Base-by-base conservation (phyloP, 768 basidiomycete genomes). In the Lactifluus hygrophoroides region DNA sequence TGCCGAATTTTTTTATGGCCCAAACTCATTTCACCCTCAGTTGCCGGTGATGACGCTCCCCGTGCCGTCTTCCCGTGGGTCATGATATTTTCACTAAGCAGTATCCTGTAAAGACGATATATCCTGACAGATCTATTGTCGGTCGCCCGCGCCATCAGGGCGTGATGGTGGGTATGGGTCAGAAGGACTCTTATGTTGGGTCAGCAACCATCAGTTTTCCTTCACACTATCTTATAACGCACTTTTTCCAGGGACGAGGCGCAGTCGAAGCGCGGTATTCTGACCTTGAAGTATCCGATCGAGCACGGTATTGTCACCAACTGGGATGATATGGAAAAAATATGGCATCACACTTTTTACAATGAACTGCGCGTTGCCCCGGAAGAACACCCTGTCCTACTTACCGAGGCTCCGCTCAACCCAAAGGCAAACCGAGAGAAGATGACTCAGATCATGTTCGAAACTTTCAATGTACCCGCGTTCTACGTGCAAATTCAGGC, bases 271-370 rank as follows among this genome's bases (percentile, higher is more conserved):
- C 88, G 93, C 74, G 93, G 94, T 80, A 91, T 95, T 72, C 80
- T 95, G 63, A 88, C 87, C 46, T 75, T 95, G 67, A 93, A 94
- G 76, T 92, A 95, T 76, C 93, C 90, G 52, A 92, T 92, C 66
- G 89, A 93, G 72, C 90, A 92, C 76, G 90, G 90, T 74, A 88
- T 92, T 69, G 89, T 95, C 72, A 94, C 92, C 73, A 94, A 96
- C 84, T 96, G 94, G 94, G 94, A 94, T 68, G 93, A 94, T 75
- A 94, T 94, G 92, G 94, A 95, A 78, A 94, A 94, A 77, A 94
- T 94, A 72, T 95, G 92, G 92, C 91, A 94, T 73, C 92, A 94
- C 78, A 94, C 93, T 32, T 95, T 94, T 75, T 94, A 86, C 75
- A 86, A 87, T 67, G 86, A 86, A 67, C 79, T 87, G 59, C 85